A percentile compares a stretch with the other conserved stretches of the same genome.
phyloP scores from a whole-genome alignment of 495 filamentous ascomycete species.

The Terfezia claveryi region DNA sequence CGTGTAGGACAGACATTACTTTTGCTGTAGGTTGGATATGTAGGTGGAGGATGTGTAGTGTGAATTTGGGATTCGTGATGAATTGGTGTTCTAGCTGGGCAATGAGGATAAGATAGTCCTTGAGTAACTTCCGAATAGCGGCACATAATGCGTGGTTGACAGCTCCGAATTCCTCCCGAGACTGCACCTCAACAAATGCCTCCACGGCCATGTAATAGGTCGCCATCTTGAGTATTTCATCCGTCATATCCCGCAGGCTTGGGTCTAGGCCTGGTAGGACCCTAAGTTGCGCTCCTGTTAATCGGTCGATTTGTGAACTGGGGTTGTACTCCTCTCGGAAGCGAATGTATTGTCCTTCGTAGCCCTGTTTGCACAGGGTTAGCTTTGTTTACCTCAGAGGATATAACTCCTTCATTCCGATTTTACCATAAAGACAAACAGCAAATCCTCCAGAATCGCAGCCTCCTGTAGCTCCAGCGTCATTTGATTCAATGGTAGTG shows the following conservation, averaged over 20 bases:
- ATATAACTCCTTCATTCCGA: too few relatives aligned
- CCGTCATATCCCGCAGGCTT: conserved; percentile 66
- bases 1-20: conserved; percentile 73
- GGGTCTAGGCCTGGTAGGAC: conserved; percentile 72
- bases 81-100: conserved; percentile 84
- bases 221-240: conserved; percentile 83
- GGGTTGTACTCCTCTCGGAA: conserved; percentile 67
- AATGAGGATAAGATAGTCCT: conserved; percentile 80
- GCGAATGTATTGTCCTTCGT: conserved; percentile 88
- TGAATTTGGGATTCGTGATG: conserved; percentile 67
- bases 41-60: conserved; percentile 74
- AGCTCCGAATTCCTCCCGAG: conserved; percentile 78
- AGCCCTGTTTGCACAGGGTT: conserved; percentile 28
- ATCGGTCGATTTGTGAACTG: conserved; percentile 56
- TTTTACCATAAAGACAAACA: conserved; percentile 69
- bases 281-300: conserved; percentile 58
- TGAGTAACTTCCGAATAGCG: conserved; percentile 68
- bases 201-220: conserved; percentile 80
- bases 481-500: conserved; percentile 46
- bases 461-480: conserved; percentile 63
- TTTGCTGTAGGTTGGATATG: conserved; percentile 75
- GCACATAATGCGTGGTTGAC: conserved; percentile 93
- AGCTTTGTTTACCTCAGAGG: neutral
- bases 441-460: conserved; percentile 66
- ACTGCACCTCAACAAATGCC: conserved; percentile 82